phyloP scores from a whole-genome alignment of 148 eudicot genomes.

The Bassia scoparia region DNA sequence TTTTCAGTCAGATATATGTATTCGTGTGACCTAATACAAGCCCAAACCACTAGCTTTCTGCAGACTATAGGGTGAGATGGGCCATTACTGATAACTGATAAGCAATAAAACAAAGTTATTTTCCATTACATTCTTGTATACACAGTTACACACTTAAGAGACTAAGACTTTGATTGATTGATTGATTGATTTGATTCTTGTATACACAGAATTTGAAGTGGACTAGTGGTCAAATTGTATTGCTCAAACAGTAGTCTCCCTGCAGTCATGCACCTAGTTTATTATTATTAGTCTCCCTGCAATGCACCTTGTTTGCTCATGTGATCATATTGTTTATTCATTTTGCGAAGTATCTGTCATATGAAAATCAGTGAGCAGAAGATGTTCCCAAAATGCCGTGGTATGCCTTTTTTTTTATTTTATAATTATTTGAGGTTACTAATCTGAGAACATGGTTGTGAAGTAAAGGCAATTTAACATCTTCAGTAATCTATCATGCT shows the following conservation, averaged over 20 bases:
- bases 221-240: no score
- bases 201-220: no score
- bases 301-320: background rate
- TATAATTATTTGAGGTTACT: background rate
- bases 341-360: background rate
- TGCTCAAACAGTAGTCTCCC: background rate
- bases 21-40: no score
- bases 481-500: background rate
- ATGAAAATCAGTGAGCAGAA: background rate
- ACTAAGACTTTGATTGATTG: no score
- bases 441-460: background rate
- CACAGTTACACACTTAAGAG: no score
- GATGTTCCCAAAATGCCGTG: background rate
- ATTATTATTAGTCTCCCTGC: background rate
- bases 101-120: no score
- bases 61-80: no score
- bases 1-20: no score
- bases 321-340: background rate
- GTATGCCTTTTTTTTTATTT: background rate
- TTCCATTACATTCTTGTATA: no score
- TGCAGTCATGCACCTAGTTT: background rate
- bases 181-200: no score
- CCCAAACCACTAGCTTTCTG: no score
- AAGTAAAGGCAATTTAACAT: constrained; percentile 1
- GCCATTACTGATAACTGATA: no score